These are phyloP conservation scores for Wilcoxina mikolae DNA, from an alignment of 495 filamentous ascomycete genomes.

Conservation along the genomic window DNA sequence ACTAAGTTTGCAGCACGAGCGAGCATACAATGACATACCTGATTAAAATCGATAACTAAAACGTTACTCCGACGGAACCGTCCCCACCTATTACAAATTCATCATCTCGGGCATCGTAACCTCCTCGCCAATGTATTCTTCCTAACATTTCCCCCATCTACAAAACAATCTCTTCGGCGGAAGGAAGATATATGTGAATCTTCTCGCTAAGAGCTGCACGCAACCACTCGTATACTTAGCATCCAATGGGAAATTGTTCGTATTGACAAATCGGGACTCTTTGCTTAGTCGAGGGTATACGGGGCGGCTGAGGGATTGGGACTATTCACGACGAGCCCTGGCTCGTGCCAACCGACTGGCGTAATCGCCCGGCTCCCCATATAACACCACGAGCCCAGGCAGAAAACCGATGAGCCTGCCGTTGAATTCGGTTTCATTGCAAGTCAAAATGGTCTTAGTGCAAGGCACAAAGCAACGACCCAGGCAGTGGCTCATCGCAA, in stretches of 20 bases:
- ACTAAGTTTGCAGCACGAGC: not conserved
- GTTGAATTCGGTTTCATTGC: no score
- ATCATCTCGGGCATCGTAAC: constrained; percentile 7
- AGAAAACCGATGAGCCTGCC: no score
- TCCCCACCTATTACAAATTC: constrained; percentile 12
- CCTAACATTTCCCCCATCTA: constrained; percentile 11
- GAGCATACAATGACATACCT: not conserved
- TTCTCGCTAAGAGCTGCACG: not conserved
- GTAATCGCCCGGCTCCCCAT: no score
- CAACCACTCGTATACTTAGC: not conserved
- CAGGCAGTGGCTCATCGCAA: no score
- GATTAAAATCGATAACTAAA: constrained; percentile 11
- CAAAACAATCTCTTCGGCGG: constrained; percentile 5
- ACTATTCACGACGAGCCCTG: no score
- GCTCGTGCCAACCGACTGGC: no score
- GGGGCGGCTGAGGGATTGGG: no score
- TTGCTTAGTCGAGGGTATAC: not conserved
- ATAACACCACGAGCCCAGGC: no score
- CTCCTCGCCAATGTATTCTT: constrained; percentile 8
- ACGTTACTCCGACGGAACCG: not conserved
- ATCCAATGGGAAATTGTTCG: constrained; percentile 9
- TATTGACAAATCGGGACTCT: constrained; percentile 2
- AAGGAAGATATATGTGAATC: not conserved
- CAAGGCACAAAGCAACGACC: no score
- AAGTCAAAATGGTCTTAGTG: no score